These are phyloP conservation scores for Parietichytrium sp. DNA, from an alignment of 108 stramenopile species.

Conservation along the genomic window DNA sequence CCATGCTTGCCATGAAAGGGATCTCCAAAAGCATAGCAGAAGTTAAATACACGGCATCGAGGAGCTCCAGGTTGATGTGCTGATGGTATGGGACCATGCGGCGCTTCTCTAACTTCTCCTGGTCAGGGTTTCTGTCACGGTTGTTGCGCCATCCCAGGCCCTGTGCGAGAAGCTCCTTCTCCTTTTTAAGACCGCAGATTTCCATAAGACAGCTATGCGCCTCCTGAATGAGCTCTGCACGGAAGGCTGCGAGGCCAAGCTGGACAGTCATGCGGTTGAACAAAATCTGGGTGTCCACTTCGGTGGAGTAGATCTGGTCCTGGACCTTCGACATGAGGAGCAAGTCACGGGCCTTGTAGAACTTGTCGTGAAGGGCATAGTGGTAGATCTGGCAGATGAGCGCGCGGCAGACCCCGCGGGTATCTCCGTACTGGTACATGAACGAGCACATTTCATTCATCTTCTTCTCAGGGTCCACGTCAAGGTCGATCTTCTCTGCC, in stretches of 20 bases:
- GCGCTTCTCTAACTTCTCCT: slow-evolving; percentile 81
- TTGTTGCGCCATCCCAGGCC: slow-evolving; percentile 74
- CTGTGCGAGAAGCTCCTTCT: slow-evolving; percentile 93
- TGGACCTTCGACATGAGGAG: slow-evolving; percentile 95
- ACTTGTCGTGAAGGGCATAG: slow-evolving; percentile 93
- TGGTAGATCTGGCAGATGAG: slow-evolving; percentile 94
- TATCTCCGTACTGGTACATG: slow-evolving; percentile 85
- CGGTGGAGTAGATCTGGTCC: slow-evolving; percentile 67
- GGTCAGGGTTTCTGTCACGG: slow-evolving; percentile 83
- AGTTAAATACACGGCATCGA: slow-evolving; percentile 92
- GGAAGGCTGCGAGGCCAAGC: slow-evolving; percentile 95
- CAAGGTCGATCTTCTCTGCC: slow-evolving; percentile 35
- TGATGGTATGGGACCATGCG: slow-evolving; percentile 92
- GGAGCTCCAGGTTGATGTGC: slow-evolving; percentile 91
- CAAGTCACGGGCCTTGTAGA: slow-evolving; percentile 90
- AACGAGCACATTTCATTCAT: slow-evolving; percentile 76
- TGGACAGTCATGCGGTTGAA: slow-evolving; percentile 96
- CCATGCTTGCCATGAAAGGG: slow-evolving; percentile 84
- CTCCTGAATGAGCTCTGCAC: slow-evolving; percentile 83
- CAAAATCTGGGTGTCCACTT: slow-evolving; percentile 88
- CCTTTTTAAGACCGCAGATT: slow-evolving; percentile 76
- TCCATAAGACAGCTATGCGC: slow-evolving; percentile 91
- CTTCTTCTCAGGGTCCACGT: slow-evolving; percentile 40
- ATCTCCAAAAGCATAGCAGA: slow-evolving; percentile 96
- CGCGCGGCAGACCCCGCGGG: slow-evolving; percentile 79